Evolutionary conservation across 139 green algal species (phyloP).

Genomic region (Closterium sp.): DNA sequence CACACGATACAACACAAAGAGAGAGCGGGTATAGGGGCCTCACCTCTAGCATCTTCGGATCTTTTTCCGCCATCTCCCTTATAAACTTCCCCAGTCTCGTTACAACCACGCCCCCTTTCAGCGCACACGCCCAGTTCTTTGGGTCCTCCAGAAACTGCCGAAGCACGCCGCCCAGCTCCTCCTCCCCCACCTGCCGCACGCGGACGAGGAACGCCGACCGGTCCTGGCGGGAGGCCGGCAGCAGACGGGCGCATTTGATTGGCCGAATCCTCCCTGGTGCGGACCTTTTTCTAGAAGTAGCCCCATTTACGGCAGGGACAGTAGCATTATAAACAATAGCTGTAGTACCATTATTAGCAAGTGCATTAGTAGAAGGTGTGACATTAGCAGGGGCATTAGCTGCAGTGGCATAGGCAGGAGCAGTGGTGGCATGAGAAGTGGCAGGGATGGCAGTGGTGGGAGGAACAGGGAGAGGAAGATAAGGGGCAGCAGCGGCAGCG

Average conservation of each 20-base stretch:
- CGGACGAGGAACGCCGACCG: background rate
- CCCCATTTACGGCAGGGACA: background rate
- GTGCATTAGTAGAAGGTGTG: background rate
- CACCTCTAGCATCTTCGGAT: background rate
- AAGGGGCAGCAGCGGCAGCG: no score
- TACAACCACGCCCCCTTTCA: background rate
- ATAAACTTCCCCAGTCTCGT: background rate
- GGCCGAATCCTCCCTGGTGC: background rate
- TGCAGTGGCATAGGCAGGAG: background rate
- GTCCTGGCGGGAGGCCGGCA: background rate
- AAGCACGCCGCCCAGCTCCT: background rate
- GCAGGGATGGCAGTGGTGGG: background rate
- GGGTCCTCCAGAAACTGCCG: background rate
- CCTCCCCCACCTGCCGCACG: background rate
- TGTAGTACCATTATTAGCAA: background rate
- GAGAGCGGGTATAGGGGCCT: no score
- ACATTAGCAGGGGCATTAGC: background rate
- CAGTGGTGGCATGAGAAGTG: background rate
- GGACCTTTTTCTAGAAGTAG: background rate
- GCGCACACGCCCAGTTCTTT: background rate
- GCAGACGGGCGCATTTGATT: background rate
- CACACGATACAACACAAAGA: no score
- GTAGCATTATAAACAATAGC: background rate
- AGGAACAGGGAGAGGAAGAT: background rate
- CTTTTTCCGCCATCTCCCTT: background rate